Percentiles rank a stretch among this genome's conserved stretches.
These are phyloP conservation scores for Venturia pyrina DNA, from an alignment of 2,329 filamentous ascomycete species.

Conservation along the genomic window DNA sequence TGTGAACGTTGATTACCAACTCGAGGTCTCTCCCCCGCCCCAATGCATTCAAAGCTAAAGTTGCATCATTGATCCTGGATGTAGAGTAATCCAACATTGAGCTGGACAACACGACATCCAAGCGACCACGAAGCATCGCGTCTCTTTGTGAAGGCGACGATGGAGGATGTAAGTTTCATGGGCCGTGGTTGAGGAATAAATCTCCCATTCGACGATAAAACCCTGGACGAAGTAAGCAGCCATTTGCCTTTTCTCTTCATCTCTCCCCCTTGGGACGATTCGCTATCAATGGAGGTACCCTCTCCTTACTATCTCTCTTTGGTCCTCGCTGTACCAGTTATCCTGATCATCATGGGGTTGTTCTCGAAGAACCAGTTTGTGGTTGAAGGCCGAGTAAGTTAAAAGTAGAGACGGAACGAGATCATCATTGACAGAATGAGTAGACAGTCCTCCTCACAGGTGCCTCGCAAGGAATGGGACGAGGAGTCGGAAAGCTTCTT, in stretches of 20 bases:
- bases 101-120: background rate
- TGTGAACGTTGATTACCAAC: slow-evolving; percentile 2
- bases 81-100: background rate
- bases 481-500: slow-evolving; percentile 62
- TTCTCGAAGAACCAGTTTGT: slow-evolving; percentile 68
- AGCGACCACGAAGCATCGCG: background rate
- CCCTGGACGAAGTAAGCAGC: slow-evolving; percentile 1
- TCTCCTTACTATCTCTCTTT: slow-evolving; percentile 8
- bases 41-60: background rate
- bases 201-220: background rate
- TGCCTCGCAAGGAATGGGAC: slow-evolving; percentile 86
- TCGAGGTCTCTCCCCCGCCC: background rate
- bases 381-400: slow-evolving; percentile 68
- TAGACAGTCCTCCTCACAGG: slow-evolving; percentile 86
- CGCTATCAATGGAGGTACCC: background rate
- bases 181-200: background rate
- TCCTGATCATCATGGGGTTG: slow-evolving; percentile 51
- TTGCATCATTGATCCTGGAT: slow-evolving; percentile 3
- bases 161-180: background rate
- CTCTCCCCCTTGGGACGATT: background rate
- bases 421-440: slow-evolving; percentile 11
- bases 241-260: background rate
- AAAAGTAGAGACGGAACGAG: too few species aligned
- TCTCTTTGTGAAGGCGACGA: background rate
- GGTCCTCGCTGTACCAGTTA: slow-evolving; percentile 2